Evolutionary conservation across 164 flowering plant species (phyloP).

Genomic region (Annona cherimola): DNA sequence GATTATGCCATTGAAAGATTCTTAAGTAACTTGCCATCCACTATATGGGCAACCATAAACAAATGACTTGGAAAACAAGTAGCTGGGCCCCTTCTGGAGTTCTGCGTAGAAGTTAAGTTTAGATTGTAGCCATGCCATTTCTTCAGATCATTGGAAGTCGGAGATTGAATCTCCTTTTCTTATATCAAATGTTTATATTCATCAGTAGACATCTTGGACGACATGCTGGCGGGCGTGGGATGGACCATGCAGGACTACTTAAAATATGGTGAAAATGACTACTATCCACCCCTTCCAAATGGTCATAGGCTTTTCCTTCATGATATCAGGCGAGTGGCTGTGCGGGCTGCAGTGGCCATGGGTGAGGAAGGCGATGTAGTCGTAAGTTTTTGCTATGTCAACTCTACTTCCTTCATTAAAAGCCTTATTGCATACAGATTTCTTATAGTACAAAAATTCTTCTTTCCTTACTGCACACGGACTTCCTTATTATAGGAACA

Average conservation of each 20-base stretch:
- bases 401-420: not conserved
- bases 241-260: slow-evolving; percentile 96
- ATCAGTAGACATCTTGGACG: slow-evolving; percentile 96
- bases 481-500: too few species aligned
- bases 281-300: slow-evolving; percentile 91
- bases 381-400: slow-evolving; percentile 50
- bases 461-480: too few species aligned
- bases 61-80: not conserved
- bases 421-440: not conserved
- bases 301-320: slow-evolving; percentile 90
- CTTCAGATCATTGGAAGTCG: not conserved
- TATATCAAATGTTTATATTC: not conserved
- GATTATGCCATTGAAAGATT: not conserved
- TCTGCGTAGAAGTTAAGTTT: not conserved
- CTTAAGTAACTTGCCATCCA: not conserved
- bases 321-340: slow-evolving; percentile 93
- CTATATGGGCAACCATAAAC: not conserved
- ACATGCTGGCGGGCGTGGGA: slow-evolving; percentile 94
- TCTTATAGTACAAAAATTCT: not conserved
- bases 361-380: slow-evolving; percentile 99
- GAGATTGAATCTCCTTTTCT: not conserved
- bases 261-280: slow-evolving; percentile 88
- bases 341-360: slow-evolving; percentile 96
- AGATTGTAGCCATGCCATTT: not conserved
- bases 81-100: not conserved